Evolutionary conservation across 208 protist species (phyloP), one percentile per base, ranked within the genome.

Genomic region (Leptomonas pyrrhocoris): DNA sequence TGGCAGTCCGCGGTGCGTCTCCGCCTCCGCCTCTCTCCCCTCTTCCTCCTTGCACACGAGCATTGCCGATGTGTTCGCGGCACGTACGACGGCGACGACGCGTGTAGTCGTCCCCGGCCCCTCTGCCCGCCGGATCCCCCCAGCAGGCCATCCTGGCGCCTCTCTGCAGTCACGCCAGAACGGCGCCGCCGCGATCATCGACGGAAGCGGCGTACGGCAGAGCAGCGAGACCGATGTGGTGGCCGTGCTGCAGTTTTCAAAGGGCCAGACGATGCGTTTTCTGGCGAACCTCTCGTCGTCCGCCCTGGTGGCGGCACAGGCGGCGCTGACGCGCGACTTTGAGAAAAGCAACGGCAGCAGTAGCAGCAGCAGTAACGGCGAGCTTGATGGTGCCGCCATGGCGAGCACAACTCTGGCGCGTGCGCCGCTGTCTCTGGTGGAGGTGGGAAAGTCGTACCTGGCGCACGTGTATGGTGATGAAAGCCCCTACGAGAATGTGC

Each of bases 201-300:
- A 51, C 36, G 40, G 42, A 54, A 36, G 45, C 21, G 54, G 65
- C 40, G 53, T 57, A 27, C 73, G 48, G 0, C 49, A 40, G 15
- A 73, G 59, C 40, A 51, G 50, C 23, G 68, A 77, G 28, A 30
- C 19, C 12, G 59, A 73, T 21, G 73, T 83, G 8, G 73, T 75
- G 18, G 69, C 78, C 7, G 67, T 83, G 36, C 53, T 89, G 25
- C 77, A 84, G 60, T 89, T 89, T 56, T 59, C 74, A 19, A 79
- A 79, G 25, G 80, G 84, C 0, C 75, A 79, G 36, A 57, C 65
- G 42, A 85, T 89, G 80, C 78, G 80, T 16, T 82, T 89, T 49
- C 40, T 79, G 64, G 25, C 68, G 18, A 80, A 78, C 36, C 13
- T 73, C 27, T 54, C 65, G 1, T 0, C 43, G 0, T 38, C 56